A percentile compares a stretch with the other conserved stretches of the same genome.
These are phyloP conservation scores for Diplodia sapinea DNA, from an alignment of 2,329 filamentous ascomycete genomes.

Conservation along the genomic window DNA sequence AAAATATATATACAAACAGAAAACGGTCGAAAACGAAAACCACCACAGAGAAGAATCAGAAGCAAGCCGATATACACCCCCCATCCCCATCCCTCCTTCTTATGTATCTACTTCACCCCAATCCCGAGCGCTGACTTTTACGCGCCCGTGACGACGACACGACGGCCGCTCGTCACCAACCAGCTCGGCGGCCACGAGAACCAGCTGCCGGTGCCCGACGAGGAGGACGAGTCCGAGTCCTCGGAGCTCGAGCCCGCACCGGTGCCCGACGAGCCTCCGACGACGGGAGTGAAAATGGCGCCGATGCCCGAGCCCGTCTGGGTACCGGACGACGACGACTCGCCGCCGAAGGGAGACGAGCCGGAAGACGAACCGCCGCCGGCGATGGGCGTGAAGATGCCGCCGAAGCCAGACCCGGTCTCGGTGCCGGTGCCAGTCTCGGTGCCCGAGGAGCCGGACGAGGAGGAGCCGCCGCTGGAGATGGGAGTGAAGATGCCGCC, in stretches of 20 bases:
- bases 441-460: neutral
- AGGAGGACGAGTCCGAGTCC: neutral
- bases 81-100: neutral
- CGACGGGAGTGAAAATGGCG: neutral
- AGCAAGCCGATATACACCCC: neutral
- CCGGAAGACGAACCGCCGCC: neutral
- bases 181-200: constrained; percentile 6
- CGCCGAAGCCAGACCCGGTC: constrained; percentile 3
- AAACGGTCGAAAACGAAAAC: neutral
- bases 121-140: neutral
- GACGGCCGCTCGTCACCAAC: neutral
- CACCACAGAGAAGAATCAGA: neutral
- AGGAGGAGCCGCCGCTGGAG: neutral
- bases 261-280: neutral
- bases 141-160: neutral
- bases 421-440: no score
- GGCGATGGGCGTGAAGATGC: neutral
- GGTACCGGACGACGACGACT: neutral
- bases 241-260: neutral
- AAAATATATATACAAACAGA: neutral
- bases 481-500: neutral
- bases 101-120: neutral
- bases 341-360: neutral
- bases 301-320: neutral
- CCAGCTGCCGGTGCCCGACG: neutral